Conservation (phyloP, 164 flowering plant species). For the Amborella trichopoda region DNA sequence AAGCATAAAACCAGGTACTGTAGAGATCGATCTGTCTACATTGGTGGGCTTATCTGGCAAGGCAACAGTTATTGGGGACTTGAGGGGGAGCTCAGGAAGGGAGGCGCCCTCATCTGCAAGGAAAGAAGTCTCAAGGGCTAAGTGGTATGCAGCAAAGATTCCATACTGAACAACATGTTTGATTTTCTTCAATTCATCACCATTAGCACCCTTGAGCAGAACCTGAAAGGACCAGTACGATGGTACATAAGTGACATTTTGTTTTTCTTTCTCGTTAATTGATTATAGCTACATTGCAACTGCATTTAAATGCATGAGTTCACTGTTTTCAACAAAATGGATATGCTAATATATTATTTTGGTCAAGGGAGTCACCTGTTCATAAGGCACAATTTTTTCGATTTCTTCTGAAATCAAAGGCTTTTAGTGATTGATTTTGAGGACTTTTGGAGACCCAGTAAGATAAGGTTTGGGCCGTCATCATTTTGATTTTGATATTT, state of each 20-base stretch:
- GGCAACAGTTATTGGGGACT: slow-evolving; percentile 72
- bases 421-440: too few relatives aligned
- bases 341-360: too few relatives aligned
- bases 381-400: too few relatives aligned
- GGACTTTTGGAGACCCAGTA: too few relatives aligned
- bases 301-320: too few relatives aligned
- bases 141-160: slow-evolving; percentile 94
- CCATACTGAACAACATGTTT: slow-evolving; percentile 95
- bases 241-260: neutral
- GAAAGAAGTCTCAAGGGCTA: slow-evolving; percentile 95
- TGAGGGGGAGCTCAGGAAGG: slow-evolving; percentile 73
- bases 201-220: slow-evolving; percentile 82
- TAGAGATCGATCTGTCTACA: slow-evolving; percentile 76
- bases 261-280: too few relatives aligned
- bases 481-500: too few relatives aligned
- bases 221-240: slow-evolving; percentile 33
- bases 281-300: too few relatives aligned
- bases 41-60: slow-evolving; percentile 65
- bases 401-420: too few relatives aligned
- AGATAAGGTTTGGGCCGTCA: too few relatives aligned
- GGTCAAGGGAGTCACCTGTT: too few relatives aligned
- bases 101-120: slow-evolving; percentile 99
- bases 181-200: slow-evolving; percentile 88
- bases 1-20: slow-evolving; percentile 58
- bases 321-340: too few relatives aligned